Percentiles rank a stretch among this genome's conserved stretches.
Conservation (phyloP, 2,329 filamentous ascomycete species). For the Sordariomycetes sp. region DNA sequence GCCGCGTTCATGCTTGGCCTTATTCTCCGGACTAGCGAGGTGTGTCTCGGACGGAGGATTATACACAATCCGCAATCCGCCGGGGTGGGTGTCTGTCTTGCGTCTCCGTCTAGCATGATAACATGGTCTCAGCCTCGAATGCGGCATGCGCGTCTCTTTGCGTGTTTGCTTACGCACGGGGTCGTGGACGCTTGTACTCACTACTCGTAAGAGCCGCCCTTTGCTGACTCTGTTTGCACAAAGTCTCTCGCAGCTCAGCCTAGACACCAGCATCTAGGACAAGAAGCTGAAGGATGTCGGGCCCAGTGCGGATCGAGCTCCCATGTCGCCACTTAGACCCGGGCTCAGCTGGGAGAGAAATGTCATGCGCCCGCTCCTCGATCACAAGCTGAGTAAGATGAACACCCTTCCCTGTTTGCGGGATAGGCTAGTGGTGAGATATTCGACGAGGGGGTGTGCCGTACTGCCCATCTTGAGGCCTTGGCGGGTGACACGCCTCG, state of each 20-base stretch:
- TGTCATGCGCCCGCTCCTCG: not conserved
- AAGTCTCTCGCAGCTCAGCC: no score
- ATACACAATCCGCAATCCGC: not conserved
- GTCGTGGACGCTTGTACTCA: not conserved
- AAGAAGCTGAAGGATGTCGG: not conserved
- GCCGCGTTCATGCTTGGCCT: not conserved
- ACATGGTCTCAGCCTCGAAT: not conserved
- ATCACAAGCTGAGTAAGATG: not conserved
- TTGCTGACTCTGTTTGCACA: not conserved
- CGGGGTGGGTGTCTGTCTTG: not conserved
- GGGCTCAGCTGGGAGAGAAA: not conserved
- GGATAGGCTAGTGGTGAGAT: no score
- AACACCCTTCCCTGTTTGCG: not conserved
- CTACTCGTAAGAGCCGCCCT: not conserved
- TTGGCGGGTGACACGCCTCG: no score
- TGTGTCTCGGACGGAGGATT: not conserved
- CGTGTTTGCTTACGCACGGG: not conserved
- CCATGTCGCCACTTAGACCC: not conserved
- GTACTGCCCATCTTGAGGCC: no score
- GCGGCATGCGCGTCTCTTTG: not conserved
- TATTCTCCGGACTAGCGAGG: not conserved
- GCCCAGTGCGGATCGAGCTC: not conserved
- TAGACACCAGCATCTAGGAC: no score
- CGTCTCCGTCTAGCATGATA: not conserved
- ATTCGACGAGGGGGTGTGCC: no score